A percentile compares a stretch with the other conserved stretches of the same genome.
These are phyloP conservation scores for Hypoxylon sp. DNA, from an alignment of 2,329 filamentous ascomycete species.

Conservation along the genomic window DNA sequence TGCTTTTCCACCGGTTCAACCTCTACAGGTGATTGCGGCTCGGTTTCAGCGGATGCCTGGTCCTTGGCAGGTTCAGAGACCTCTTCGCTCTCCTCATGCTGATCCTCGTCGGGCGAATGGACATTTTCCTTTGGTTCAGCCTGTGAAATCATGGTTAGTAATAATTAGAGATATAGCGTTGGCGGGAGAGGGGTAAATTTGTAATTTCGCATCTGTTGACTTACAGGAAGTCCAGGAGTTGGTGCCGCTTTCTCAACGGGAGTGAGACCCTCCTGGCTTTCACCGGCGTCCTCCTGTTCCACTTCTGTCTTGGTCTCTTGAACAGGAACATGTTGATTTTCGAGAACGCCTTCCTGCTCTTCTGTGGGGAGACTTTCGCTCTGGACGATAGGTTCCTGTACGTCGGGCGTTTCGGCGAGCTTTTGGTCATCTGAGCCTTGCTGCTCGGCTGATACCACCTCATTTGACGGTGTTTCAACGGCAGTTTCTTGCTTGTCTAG, in stretches of 20 bases:
- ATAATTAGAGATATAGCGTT: neutral
- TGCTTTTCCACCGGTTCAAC: conserved; percentile 14
- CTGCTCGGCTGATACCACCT: neutral
- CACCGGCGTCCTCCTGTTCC: neutral
- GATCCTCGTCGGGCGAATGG: neutral
- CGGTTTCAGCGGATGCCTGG: conserved; percentile 7
- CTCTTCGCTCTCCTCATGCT: neutral
- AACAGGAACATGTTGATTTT: neutral
- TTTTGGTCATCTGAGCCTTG: neutral
- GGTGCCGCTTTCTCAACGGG: neutral
- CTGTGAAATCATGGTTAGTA: neutral
- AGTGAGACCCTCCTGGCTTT: neutral
- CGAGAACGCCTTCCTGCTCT: neutral
- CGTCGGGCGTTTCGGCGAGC: neutral
- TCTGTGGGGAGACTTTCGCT: neutral
- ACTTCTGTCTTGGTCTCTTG: neutral
- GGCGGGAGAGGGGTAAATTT: neutral
- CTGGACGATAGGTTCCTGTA: neutral
- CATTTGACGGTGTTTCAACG: neutral
- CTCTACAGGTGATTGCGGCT: neutral
- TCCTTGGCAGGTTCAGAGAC: conserved; percentile 12
- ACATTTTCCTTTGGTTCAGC: neutral
- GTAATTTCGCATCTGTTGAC: neutral
- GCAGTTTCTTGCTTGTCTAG: neutral
- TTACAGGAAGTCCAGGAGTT: neutral